phyloP scores from a whole-genome alignment of 2,329 filamentous ascomycete genomes.

The Nemania bipapillata region DNA sequence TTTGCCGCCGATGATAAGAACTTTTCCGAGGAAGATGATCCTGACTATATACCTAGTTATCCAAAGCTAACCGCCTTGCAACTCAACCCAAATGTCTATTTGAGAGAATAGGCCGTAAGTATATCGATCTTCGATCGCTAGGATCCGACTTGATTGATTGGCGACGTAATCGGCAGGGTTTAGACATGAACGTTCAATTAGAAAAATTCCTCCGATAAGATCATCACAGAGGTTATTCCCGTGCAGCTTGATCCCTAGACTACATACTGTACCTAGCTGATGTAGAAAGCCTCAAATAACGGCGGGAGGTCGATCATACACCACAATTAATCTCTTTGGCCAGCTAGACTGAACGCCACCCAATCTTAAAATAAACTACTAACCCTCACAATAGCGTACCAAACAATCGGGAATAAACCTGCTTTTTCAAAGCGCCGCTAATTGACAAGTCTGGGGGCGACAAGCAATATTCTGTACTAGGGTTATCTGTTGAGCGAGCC shows the following conservation, averaged over 20 bases:
- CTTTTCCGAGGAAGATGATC: not conserved
- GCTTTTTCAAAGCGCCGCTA: not conserved
- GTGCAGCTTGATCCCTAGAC: too few species aligned
- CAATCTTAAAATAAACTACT: conserved; percentile 6
- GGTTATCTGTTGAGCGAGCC: not conserved
- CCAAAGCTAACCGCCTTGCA: not conserved
- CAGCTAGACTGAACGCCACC: not conserved
- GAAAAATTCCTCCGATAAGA: too few species aligned
- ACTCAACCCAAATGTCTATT: not conserved
- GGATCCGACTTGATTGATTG: not conserved
- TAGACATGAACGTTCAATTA: not conserved
- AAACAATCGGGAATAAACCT: not conserved
- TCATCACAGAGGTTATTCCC: not conserved
- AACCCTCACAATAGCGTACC: not conserved
- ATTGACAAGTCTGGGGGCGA: not conserved
- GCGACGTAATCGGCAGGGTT: not conserved
- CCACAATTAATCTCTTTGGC: not conserved
- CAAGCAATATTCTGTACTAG: not conserved
- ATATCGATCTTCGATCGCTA: not conserved
- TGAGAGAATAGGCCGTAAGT: not conserved
- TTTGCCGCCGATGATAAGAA: not conserved
- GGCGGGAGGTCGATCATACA: not conserved
- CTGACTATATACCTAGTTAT: not conserved
- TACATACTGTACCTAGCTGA: not conserved
- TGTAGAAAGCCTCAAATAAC: not conserved